These are phyloP conservation scores for Bolboschoenoplectus hybrid DNA, from an alignment of 202 grass and related monocot genomes.

Conservation along the genomic window DNA sequence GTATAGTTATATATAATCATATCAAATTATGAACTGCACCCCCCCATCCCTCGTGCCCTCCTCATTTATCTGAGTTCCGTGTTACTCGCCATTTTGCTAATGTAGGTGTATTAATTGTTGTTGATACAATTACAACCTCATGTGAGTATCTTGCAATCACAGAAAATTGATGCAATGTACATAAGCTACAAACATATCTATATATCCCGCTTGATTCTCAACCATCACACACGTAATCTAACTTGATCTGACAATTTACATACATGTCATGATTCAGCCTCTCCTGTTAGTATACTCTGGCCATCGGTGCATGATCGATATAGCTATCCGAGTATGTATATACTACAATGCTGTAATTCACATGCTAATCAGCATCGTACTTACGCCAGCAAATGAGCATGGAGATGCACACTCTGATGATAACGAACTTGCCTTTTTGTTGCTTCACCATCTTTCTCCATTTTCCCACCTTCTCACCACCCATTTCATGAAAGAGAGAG, in stretches of 20 bases:
- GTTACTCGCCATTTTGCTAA: not conserved
- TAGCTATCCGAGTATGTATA: not conserved
- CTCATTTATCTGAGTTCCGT: not conserved
- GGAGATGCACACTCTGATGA: conserved; percentile 62
- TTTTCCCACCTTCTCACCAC: conserved; percentile 49
- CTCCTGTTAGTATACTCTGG: conserved; percentile 1
- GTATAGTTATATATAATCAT: not conserved
- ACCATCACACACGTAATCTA: not conserved
- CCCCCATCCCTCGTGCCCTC: not conserved
- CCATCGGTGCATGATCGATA: not conserved
- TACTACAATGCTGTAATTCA: not conserved
- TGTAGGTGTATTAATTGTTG: not conserved
- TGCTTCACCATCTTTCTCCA: conserved; percentile 52
- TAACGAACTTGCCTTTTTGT: conserved; percentile 73
- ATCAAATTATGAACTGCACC: not conserved
- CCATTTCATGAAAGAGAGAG: conserved; percentile 7
- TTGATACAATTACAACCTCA: conserved; percentile 10
- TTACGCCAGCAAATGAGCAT: conserved; percentile 65
- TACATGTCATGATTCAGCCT: not conserved
- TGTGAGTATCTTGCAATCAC: not conserved
- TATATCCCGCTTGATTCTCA: not conserved
- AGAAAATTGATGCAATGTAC: not conserved
- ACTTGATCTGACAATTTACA: not conserved
- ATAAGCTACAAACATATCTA: not conserved
- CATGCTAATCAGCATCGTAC: conserved; percentile 15